Conservation (phyloP, 169 alveolate species). For the Babesia caballi region DNA sequence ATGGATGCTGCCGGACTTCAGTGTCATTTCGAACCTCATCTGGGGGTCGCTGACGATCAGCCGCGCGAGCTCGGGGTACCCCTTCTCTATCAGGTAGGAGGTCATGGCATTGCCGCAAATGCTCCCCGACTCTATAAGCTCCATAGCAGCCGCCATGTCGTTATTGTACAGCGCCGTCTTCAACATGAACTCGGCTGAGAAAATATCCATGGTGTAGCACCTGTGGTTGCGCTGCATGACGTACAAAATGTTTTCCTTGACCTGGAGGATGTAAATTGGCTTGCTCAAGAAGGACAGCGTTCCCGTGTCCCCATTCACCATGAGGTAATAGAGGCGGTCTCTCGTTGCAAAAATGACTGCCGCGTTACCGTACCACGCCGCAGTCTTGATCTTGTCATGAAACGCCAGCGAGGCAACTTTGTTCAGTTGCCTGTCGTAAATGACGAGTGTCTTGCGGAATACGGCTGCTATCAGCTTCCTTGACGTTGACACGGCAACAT, state of each 20-base stretch:
- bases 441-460: slow-evolving; percentile 63
- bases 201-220: slow-evolving; percentile 36
- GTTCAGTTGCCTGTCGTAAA: slow-evolving; percentile 61
- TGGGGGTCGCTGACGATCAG: slow-evolving; percentile 65
- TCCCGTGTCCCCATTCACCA: slow-evolving; percentile 52
- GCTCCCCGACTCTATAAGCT: slow-evolving; percentile 44
- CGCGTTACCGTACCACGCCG: slow-evolving; percentile 69
- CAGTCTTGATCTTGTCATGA: slow-evolving; percentile 66
- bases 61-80: slow-evolving; percentile 64
- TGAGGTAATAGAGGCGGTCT: slow-evolving; percentile 46
- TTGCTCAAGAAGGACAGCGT: slow-evolving; percentile 10
- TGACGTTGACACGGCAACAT: slow-evolving; percentile 55
- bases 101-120: slow-evolving; percentile 61
- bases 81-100: slow-evolving; percentile 69
- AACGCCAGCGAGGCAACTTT: slow-evolving; percentile 60
- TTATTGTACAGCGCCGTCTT: slow-evolving; percentile 46
- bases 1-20: slow-evolving; percentile 60
- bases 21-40: slow-evolving; percentile 66
- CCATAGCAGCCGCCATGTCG: slow-evolving; percentile 22
- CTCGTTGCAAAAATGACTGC: slow-evolving; percentile 59
- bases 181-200: slow-evolving; percentile 34
- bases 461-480: slow-evolving; percentile 66
- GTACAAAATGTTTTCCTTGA: slow-evolving; percentile 27
- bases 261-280: slow-evolving; percentile 41
- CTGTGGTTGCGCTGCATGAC: slow-evolving; percentile 49